These are phyloP conservation scores for Sporothrix brunneoviolacea DNA, from an alignment of 2,329 filamentous ascomycete genomes.

Conservation along the genomic window DNA sequence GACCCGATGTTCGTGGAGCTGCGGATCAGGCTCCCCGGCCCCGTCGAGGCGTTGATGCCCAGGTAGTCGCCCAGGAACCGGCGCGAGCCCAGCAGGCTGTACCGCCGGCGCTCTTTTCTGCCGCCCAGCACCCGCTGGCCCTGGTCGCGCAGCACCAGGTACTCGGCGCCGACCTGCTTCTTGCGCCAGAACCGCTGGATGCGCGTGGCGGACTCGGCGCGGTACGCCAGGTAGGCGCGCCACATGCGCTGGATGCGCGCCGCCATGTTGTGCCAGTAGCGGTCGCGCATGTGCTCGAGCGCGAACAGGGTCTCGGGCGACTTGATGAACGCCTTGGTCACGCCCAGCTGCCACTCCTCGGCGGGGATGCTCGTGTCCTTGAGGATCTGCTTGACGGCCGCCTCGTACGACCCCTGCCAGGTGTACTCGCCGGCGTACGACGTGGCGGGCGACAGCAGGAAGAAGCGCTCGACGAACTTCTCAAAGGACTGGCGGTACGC, in stretches of 20 bases:
- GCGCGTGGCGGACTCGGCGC: slow-evolving; percentile 83
- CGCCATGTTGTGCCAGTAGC: slow-evolving; percentile 99
- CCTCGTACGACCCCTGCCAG: slow-evolving; percentile 82
- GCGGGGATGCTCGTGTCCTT: slow-evolving; percentile 93
- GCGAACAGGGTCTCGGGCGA: slow-evolving; percentile 95
- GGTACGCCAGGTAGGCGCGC: slow-evolving; percentile 90
- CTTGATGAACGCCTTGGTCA: slow-evolving; percentile 97
- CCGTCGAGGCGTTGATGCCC: slow-evolving; percentile 72
- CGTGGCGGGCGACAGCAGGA: slow-evolving; percentile 85
- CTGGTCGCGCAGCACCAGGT: slow-evolving; percentile 78
- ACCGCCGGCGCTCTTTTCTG: slow-evolving; percentile 84
- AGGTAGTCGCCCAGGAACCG: slow-evolving; percentile 94
- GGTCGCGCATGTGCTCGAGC: slow-evolving; percentile 92
- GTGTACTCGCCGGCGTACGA: slow-evolving; percentile 97
- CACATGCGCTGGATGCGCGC: slow-evolving; percentile 95
- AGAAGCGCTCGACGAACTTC: slow-evolving; percentile 97
- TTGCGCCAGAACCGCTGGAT: slow-evolving; percentile 96
- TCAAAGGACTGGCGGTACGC: slow-evolving; percentile 96
- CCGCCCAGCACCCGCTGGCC: slow-evolving; percentile 76
- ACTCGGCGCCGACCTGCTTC: slow-evolving; percentile 84
- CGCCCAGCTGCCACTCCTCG: slow-evolving; percentile 96
- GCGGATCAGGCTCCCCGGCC: slow-evolving; percentile 74
- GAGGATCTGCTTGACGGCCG: slow-evolving; percentile 84
- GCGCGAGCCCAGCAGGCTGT: slow-evolving; percentile 84
- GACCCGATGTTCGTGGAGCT: slow-evolving; percentile 62